Percentiles rank a stretch among this genome's conserved stretches.
Evolutionary conservation across 306 rosid genomes (phyloP).

Genomic region (Alnus rubra): DNA sequence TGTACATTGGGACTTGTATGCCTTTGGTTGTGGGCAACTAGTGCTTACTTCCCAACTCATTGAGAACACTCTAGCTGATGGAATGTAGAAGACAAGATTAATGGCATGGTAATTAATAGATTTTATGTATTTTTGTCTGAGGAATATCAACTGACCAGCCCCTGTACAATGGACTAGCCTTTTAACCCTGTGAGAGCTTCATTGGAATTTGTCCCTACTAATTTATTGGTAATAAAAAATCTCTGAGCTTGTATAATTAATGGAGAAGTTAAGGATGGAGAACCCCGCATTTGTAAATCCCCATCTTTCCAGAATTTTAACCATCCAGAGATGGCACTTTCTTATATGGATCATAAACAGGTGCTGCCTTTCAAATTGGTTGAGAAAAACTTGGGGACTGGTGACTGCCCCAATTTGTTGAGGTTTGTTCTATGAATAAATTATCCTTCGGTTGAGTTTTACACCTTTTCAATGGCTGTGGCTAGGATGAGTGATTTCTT

Average conservation of each 20-base stretch:
- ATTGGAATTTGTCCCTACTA: not conserved
- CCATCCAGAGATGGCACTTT: not conserved
- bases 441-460: not conserved
- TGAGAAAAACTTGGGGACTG: constrained; percentile 1
- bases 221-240: not conserved
- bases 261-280: constrained; percentile 7
- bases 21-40: constrained; percentile 12
- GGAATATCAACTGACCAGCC: not conserved
- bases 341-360: not conserved
- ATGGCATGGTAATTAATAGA: constrained; percentile 12
- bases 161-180: not conserved
- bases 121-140: not conserved
- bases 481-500: not conserved
- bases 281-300: not conserved
- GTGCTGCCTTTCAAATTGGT: not conserved
- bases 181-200: not conserved
- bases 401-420: not conserved
- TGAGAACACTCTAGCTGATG: constrained; percentile 3
- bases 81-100: not conserved
- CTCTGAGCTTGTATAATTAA: not conserved
- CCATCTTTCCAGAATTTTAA: not conserved
- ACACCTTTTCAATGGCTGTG: not conserved
- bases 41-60: not conserved
- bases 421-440: not conserved
- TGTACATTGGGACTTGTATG: constrained; percentile 1